phyloP scores from a whole-genome alignment of 805 yeast species.

The Zygotorulaspora florentina region DNA sequence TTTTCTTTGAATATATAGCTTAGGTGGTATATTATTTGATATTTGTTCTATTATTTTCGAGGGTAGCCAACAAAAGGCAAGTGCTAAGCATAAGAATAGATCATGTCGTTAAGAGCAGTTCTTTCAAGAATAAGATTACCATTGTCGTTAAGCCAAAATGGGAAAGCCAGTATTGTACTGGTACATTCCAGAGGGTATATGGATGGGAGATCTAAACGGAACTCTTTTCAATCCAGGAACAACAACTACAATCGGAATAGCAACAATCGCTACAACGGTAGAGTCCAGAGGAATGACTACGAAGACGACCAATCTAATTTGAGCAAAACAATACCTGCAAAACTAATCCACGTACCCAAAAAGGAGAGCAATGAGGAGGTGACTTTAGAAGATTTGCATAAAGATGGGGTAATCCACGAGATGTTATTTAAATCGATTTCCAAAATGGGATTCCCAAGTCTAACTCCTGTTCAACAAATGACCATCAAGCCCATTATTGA shows the following conservation, averaged over 20 bases:
- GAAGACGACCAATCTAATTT: conserved; percentile 13
- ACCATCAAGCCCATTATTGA: conserved; percentile 55
- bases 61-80: too few species aligned
- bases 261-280: background rate
- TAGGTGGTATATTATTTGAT: too few species aligned
- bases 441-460: conserved; percentile 44
- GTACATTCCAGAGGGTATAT: background rate
- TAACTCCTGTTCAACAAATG: conserved; percentile 68
- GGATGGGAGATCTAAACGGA: background rate
- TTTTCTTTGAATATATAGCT: background rate
- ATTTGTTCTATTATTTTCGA: too few species aligned
- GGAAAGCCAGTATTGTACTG: background rate
- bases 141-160: background rate
- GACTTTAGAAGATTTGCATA: conserved; percentile 30
- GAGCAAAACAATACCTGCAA: conserved; percentile 15
- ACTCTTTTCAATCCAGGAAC: background rate
- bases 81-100: too few species aligned
- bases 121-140: background rate
- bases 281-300: conserved; percentile 7
- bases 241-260: background rate
- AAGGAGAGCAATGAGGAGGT: conserved; percentile 18
- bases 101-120: background rate
- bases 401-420: conserved; percentile 29
- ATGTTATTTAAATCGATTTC: conserved; percentile 36
- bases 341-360: conserved; percentile 21